Evolutionary conservation across 2,329 filamentous ascomycete genomes (phyloP), one percentile per base, ranked within the genome.

Genomic region (Xylariaceae sp.): DNA sequence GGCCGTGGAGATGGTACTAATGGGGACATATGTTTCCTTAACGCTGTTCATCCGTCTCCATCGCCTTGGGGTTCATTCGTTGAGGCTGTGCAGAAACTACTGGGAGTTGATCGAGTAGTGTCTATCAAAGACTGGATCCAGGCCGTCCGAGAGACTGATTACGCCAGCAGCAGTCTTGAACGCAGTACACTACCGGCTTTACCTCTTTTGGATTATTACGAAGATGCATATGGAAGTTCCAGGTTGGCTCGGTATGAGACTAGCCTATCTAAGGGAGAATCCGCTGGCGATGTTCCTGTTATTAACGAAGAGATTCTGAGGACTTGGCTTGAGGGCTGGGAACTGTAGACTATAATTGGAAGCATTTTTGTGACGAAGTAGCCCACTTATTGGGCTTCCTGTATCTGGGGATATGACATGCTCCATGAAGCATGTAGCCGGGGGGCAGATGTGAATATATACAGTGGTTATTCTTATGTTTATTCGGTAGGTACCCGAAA

Each of bases 51-150:
- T 13, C 45, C 46, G 1, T 41, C 43, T 10, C 53, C 53, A 12
- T 42, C 48, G 19, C 54, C 53, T 6, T 61, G 59, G 57, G 6
- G 17, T 2, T 12, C 55, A 9, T 16, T 63, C 4, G 31, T 56
- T 31, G 41, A 54, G 5, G n/a, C 51, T 1, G 6, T 57, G 13
- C 39, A 40, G 2, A 50, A 57, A n/a, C 28, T 7, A 1, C n/a
- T 39, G 6, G 51, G 42, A 0, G 22, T 55, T n/a, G 17, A n/a
- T 2, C 48, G 60, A n/a, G 38, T 31, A 12, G 18, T 56, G 9
- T 39, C 58, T 1, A 3, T 62, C n/a, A 11, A 6, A 2, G 42
- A 57, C 12, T 62, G 58, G 55, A 34, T 50, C 2, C 41, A 46
- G 18, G 53, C 34, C 31, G 51, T 63, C 6, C 13, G 47, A 16